Percentiles rank a stretch among this genome's conserved stretches.
These are phyloP conservation scores for Calycina marina DNA, from an alignment of 2,329 filamentous ascomycete genomes.

Conservation along the genomic window DNA sequence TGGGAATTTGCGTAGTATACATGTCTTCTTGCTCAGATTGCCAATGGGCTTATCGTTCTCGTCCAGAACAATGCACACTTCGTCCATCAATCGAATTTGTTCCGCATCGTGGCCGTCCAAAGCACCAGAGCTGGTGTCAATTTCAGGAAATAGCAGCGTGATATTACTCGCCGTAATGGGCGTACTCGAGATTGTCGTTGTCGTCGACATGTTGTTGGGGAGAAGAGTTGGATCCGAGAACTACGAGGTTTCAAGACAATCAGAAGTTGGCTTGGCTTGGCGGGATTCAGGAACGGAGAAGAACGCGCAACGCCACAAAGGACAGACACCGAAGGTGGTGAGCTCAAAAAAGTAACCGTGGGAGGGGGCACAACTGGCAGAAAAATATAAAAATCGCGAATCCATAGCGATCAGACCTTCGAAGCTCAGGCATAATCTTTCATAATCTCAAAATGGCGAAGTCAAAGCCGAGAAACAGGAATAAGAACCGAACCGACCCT, in stretches of 20 bases:
- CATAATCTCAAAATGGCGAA: slow-evolving; percentile 46
- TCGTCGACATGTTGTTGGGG: slow-evolving; percentile 22
- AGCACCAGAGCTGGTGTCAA: slow-evolving; percentile 53
- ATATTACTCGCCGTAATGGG: slow-evolving; percentile 77
- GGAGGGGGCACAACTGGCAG: too few species aligned
- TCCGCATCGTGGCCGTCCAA: slow-evolving; percentile 90
- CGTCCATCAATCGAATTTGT: slow-evolving; percentile 96
- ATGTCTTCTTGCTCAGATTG: slow-evolving; percentile 94
- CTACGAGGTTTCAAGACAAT: background rate
- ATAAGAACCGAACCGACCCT: slow-evolving; percentile 37
- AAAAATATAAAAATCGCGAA: too few species aligned
- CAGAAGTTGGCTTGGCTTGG: background rate
- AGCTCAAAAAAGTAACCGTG: too few species aligned
- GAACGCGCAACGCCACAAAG: background rate
- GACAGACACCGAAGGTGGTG: too few species aligned
- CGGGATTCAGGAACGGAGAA: background rate
- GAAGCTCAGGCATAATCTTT: too few species aligned
- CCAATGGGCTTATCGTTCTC: slow-evolving; percentile 86
- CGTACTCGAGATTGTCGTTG: slow-evolving; percentile 34
- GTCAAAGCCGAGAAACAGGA: slow-evolving; percentile 36
- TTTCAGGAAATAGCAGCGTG: slow-evolving; percentile 75
- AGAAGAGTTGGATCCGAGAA: background rate
- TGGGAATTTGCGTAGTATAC: slow-evolving; percentile 37
- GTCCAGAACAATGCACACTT: slow-evolving; percentile 94
- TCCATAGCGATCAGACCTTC: too few species aligned